Evolutionary conservation across 257 asterid species (phyloP).

Genomic region (Thymus quinquecostatus): DNA sequence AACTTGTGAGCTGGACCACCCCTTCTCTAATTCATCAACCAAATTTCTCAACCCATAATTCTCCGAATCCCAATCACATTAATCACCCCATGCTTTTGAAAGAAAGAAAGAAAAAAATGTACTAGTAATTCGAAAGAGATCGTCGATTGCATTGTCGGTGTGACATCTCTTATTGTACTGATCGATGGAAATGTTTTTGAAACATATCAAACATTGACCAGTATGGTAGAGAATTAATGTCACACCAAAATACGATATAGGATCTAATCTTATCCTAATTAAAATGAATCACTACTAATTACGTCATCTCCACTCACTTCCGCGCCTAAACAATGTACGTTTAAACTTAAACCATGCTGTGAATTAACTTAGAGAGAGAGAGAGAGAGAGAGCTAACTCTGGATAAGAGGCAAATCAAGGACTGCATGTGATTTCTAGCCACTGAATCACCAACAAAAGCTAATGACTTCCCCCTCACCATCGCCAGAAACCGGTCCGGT

Average conservation of each 20-base stretch:
- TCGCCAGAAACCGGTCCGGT: conserved; percentile 49
- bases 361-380: neutral
- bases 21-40: neutral
- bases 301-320: neutral
- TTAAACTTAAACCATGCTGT: neutral
- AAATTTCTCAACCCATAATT: neutral
- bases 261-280: too few relatives aligned
- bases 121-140: too few relatives aligned
- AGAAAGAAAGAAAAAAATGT: too few relatives aligned
- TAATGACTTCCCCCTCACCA: conserved; percentile 62
- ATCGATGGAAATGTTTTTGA: too few relatives aligned
- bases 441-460: conserved; percentile 85
- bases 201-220: too few relatives aligned
- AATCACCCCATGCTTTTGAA: neutral
- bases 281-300: neutral
- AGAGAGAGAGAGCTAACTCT: conserved; percentile 41
- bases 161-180: too few relatives aligned
- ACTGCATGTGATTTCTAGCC: conserved; percentile 86
- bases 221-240: too few relatives aligned
- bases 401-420: conserved; percentile 77
- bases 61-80: neutral
- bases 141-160: too few relatives aligned
- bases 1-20: neutral
- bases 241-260: too few relatives aligned
- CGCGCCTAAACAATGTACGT: conserved; percentile 2